phyloP scores from a whole-genome alignment of 2,329 filamentous ascomycete species.

The Hypoxylon sp. region DNA sequence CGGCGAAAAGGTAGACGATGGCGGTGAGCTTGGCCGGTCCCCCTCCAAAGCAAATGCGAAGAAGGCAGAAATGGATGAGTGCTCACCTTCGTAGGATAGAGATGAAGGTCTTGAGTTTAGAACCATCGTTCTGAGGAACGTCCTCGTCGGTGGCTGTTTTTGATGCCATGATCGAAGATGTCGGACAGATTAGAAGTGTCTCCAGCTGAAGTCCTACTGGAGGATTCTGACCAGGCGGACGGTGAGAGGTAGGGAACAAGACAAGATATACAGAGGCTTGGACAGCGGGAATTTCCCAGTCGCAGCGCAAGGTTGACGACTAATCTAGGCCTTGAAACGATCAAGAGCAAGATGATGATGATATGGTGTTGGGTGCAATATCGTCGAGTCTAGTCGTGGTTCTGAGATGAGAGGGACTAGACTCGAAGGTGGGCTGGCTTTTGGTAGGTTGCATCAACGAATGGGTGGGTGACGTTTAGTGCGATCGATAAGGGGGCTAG shows the following conservation, averaged over 20 bases:
- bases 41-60: neutral
- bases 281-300: constrained; percentile 20
- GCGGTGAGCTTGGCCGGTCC: constrained; percentile 18
- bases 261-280: constrained; percentile 3
- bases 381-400: neutral
- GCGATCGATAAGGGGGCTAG: constrained; percentile 26
- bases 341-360: constrained; percentile 5
- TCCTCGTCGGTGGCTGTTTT: constrained; percentile 42
- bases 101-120: constrained; percentile 88
- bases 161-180: constrained; percentile 3
- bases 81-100: constrained; percentile 86
- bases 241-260: neutral
- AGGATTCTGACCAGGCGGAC: constrained; percentile 1
- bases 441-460: constrained; percentile 20
- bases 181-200: neutral
- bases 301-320: constrained; percentile 21
- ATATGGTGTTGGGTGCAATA: neutral
- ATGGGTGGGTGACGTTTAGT: constrained; percentile 30
- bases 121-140: constrained; percentile 72
- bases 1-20: constrained; percentile 9
- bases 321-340: neutral
- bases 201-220: neutral
- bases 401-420: constrained; percentile 9
- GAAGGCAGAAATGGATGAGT: neutral
- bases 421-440: constrained; percentile 26